Percentiles rank a stretch among this genome's conserved stretches.
Evolutionary conservation across 768 basidiomycete genomes (phyloP).

Genomic region (Tylopilus sp.): DNA sequence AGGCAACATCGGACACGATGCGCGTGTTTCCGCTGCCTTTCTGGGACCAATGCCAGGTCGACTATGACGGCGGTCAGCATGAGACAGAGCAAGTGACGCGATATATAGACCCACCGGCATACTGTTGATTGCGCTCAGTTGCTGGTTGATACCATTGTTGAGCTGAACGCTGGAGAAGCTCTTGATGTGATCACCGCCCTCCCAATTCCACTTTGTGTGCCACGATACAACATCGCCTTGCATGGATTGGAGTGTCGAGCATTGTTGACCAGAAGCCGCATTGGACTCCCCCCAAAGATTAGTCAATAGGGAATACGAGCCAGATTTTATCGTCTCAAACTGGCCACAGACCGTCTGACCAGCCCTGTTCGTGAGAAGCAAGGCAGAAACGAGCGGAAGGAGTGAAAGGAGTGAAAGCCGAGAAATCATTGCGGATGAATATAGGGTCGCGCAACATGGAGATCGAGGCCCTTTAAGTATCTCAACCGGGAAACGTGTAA

Average conservation of each 20-base stretch:
- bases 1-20: conserved; percentile 55
- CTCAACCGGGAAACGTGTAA: too few relatives aligned
- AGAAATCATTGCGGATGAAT: conserved; percentile 10
- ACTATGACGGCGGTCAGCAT: conserved; percentile 28
- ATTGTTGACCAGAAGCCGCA: conserved; percentile 49
- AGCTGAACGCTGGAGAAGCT: conserved; percentile 59
- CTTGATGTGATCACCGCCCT: conserved; percentile 51
- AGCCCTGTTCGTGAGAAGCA: background rate
- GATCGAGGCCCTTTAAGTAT: conserved; percentile 12
- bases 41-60: conserved; percentile 58
- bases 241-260: conserved; percentile 44
- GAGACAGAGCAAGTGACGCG: background rate
- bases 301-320: conserved; percentile 46
- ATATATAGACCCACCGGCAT: conserved; percentile 46
- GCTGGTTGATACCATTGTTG: conserved; percentile 47
- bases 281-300: conserved; percentile 44
- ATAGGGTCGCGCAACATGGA: background rate
- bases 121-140: conserved; percentile 48
- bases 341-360: conserved; percentile 36
- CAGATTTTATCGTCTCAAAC: conserved; percentile 47
- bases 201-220: conserved; percentile 54
- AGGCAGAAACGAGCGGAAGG: conserved; percentile 21
- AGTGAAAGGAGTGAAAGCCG: conserved; percentile 12
- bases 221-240: conserved; percentile 44
- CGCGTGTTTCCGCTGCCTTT: conserved; percentile 28